Evolutionary conservation across 352 stramenopile species (phyloP).

Genomic region (Globisporangium abappressorium): DNA sequence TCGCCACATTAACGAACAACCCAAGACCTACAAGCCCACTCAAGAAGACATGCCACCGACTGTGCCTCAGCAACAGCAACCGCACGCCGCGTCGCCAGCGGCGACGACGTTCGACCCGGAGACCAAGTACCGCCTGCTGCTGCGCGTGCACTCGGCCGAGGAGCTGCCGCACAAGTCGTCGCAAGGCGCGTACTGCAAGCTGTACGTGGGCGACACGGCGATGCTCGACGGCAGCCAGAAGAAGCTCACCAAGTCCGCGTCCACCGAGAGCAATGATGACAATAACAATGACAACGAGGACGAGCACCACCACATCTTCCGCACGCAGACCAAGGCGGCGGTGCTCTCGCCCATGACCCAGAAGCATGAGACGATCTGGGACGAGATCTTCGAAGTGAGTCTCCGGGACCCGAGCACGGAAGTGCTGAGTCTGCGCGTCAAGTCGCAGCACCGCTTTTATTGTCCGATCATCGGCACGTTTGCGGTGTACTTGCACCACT

Average conservation of each 20-base stretch:
- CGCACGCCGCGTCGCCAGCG: neutral
- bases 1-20: too few relatives aligned
- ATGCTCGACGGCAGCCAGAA: constrained; percentile 36
- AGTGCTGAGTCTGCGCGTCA: constrained; percentile 69
- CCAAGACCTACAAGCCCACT: neutral
- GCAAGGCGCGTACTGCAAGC: constrained; percentile 60
- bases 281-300: neutral
- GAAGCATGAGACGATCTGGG: constrained; percentile 62
- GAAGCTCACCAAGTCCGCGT: constrained; percentile 13
- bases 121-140: constrained; percentile 38
- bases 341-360: constrained; percentile 48
- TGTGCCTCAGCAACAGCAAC: neutral
- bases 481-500: constrained; percentile 46
- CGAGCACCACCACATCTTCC: constrained; percentile 39
- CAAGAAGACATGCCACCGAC: neutral
- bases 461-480: constrained; percentile 60
- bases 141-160: constrained; percentile 64
- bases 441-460: constrained; percentile 65
- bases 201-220: constrained; percentile 57
- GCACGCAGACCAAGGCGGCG: constrained; percentile 41
- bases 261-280: constrained; percentile 6
- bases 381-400: constrained; percentile 69
- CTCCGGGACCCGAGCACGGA: constrained; percentile 44
- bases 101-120: constrained; percentile 17
- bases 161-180: constrained; percentile 36